Evolutionary conservation across 306 rosid species (phyloP).

Genomic region (Castanea crenata): DNA sequence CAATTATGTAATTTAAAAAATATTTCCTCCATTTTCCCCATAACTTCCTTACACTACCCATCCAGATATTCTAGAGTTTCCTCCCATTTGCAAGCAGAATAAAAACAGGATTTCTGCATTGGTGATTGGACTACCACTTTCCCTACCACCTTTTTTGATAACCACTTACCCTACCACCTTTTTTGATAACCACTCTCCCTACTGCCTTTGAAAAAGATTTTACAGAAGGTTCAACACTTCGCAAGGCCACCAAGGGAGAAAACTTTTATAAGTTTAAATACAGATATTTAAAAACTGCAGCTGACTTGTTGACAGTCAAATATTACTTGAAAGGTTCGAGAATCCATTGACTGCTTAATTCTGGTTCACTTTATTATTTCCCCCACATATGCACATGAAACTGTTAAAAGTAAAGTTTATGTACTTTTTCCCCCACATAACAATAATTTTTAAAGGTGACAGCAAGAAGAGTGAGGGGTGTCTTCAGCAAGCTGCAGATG

Average conservation of each 20-base stretch:
- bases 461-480: background rate
- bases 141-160: background rate
- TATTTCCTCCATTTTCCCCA: background rate
- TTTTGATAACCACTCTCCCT: background rate
- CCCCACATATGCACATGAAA: background rate
- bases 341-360: background rate
- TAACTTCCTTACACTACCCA: background rate
- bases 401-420: background rate
- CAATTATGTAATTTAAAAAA: background rate
- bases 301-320: too few relatives aligned
- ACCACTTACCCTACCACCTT: background rate
- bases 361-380: background rate
- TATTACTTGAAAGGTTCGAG: background rate
- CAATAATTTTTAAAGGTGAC: background rate
- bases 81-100: background rate
- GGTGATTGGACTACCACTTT: background rate
- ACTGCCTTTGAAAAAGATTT: background rate
- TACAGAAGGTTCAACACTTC: background rate
- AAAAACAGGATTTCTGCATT: background rate
- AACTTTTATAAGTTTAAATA: background rate
- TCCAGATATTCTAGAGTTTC: background rate
- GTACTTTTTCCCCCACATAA: background rate
- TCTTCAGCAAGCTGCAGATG: background rate
- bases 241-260: background rate
- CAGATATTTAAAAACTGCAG: background rate